Evolutionary conservation across 768 basidiomycete species (phyloP).

Genomic region (Russula lepida): DNA sequence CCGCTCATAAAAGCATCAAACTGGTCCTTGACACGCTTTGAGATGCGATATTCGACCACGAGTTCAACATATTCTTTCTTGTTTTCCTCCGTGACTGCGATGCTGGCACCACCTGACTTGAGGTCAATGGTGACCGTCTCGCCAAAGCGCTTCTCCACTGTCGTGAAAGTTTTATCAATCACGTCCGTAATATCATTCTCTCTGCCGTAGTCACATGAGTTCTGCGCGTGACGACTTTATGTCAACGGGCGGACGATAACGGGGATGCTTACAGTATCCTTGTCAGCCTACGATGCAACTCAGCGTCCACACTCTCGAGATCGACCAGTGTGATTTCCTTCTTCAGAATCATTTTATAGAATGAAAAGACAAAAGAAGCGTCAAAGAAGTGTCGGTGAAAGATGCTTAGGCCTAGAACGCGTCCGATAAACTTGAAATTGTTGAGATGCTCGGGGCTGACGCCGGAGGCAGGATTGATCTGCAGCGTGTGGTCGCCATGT

Average conservation of each 20-base stretch:
- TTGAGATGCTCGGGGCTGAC: conserved; percentile 99
- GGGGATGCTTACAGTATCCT: conserved; percentile 86
- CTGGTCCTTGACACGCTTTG: conserved; percentile 94
- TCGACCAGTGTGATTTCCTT: conserved; percentile 94
- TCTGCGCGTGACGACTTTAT: neutral
- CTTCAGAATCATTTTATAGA: conserved; percentile 99
- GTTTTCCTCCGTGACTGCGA: conserved; percentile 91
- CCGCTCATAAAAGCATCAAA: conserved; percentile 99
- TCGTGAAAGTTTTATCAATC: conserved; percentile 96
- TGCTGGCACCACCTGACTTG: conserved; percentile 76
- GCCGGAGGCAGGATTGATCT: conserved; percentile 96
- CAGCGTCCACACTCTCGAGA: conserved; percentile 93
- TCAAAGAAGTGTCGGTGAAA: conserved; percentile 99
- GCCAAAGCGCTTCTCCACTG: conserved; percentile 94
- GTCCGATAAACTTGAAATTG: conserved; percentile 99
- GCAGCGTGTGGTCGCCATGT: conserved; percentile 98
- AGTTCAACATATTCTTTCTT: conserved; percentile 97
- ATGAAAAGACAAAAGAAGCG: conserved; percentile 97
- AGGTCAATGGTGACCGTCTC: conserved; percentile 97
- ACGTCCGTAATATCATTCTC: conserved; percentile 98
- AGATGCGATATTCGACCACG: conserved; percentile 96
- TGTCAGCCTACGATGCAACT: conserved; percentile 86
- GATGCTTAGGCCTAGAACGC: conserved; percentile 90
- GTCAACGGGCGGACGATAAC: neutral
- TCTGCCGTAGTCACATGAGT: conserved; percentile 34